Evolutionary conservation across 352 stramenopile species (phyloP), one percentile per base, ranked within the genome.

Genomic region (Salisapilia sapeloensis): DNA sequence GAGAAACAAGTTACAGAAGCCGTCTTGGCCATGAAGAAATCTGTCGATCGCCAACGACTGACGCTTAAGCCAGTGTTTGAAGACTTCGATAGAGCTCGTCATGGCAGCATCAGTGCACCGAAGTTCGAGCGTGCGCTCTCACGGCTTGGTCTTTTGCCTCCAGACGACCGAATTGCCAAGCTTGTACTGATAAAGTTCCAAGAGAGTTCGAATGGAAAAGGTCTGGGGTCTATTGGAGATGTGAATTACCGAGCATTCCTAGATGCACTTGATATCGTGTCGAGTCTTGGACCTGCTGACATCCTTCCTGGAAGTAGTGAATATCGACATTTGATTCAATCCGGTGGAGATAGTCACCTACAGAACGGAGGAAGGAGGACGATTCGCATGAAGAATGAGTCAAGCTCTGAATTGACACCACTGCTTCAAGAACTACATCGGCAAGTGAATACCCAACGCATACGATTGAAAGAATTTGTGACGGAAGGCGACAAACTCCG

Each of bases 181-280:
- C 36, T 83, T 13, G 22, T 89, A 9, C 23, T 67, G 5, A 64
- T 82, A 50, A 89, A 89, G 32, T 89, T 89, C 32, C 57, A 60
- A 15, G 74, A 89, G 38, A 57, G 72, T 30, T 55, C 38, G 11
- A 64, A 56, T 4, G 56, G 51, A 6, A 54, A 35, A 2, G 58
- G 43, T 4, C 39, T 84, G 25, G 83, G 60, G 24, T 81, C 65
- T 13, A 67, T 80, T 20, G 79, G 72, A 33, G 72, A 84, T 19
- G 72, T 85, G 27, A 86, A 86, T 44, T 89, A 89, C 38, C 70
- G 74, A 18, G 70, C 74, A 6, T 86, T 82, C 29, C 46, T 89
- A 1, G 46, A 79, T 22, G 65, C 70, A 2, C 49, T 89, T 4
- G 53, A 77, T 6, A 42, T 75, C 19, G 38, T 77, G 6, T 53